These are phyloP conservation scores for Novymonas esmeraldas DNA, from an alignment of 208 protist species.

Conservation along the genomic window DNA sequence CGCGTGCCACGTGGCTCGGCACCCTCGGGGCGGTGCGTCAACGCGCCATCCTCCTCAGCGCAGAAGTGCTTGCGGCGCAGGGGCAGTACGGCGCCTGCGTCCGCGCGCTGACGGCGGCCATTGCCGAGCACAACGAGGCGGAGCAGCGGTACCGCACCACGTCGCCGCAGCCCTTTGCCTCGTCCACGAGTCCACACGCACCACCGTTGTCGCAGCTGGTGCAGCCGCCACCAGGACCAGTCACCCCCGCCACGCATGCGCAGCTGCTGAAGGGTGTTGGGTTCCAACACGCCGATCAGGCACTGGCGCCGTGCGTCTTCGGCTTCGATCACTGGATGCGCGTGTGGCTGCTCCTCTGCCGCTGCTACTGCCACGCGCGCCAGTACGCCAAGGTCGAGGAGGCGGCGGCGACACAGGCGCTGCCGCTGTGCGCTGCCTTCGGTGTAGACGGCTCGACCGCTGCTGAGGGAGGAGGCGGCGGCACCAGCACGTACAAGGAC, in stretches of 20 bases:
- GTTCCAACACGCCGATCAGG: slow-evolving; percentile 2
- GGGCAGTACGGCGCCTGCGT: slow-evolving; percentile 28
- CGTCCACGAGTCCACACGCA: not conserved
- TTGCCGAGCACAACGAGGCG: slow-evolving; percentile 22
- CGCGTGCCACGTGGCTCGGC: slow-evolving; percentile 7
- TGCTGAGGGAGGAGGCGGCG: not conserved
- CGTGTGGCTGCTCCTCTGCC: slow-evolving; percentile 35
- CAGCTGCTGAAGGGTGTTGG: slow-evolving; percentile 7
- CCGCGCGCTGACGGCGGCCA: slow-evolving; percentile 8
- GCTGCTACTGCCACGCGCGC: slow-evolving; percentile 24
- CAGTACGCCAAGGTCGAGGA: slow-evolving; percentile 26
- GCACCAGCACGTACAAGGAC: not conserved
- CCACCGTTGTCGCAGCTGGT: not conserved
- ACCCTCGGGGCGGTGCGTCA: slow-evolving; percentile 26
- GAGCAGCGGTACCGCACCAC: not conserved
- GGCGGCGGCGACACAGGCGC: slow-evolving; percentile 19
- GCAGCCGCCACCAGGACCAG: not conserved
- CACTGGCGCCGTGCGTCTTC: slow-evolving; percentile 8
- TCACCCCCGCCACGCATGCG: not conserved
- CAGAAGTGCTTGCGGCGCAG: slow-evolving; percentile 26
- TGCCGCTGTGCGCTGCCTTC: slow-evolving; percentile 26
- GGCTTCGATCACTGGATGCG: slow-evolving; percentile 20
- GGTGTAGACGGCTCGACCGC: slow-evolving; percentile 10
- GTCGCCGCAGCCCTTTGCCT: not conserved
- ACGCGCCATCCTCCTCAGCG: slow-evolving; percentile 14